Conservation (phyloP, 176 grass and related monocot genomes). For the Raddia guianensis region DNA sequence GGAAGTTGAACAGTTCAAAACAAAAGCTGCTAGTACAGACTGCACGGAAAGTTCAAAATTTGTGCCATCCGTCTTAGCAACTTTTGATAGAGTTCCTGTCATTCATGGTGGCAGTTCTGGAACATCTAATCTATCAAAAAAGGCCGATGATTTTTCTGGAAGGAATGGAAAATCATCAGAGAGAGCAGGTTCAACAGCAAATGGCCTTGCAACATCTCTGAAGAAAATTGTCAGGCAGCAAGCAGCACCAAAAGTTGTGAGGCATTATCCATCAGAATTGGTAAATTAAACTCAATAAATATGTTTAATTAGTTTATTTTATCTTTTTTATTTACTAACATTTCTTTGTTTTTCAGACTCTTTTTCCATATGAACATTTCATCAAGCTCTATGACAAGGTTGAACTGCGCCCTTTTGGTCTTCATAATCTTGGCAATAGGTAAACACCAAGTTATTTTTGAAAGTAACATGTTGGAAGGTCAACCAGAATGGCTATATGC, state of each 20-base stretch:
- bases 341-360: slow-evolving; percentile 53
- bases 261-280: slow-evolving; percentile 86
- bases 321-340: slow-evolving; percentile 30
- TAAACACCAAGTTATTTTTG: slow-evolving; percentile 42
- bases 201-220: slow-evolving; percentile 55
- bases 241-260: slow-evolving; percentile 61
- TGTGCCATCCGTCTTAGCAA: slow-evolving; percentile 36
- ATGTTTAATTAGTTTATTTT: slow-evolving; percentile 33
- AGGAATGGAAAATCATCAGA: slow-evolving; percentile 40
- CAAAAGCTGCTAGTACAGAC: slow-evolving; percentile 16
- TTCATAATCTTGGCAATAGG: slow-evolving; percentile 95
- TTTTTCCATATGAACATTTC: slow-evolving; percentile 87
- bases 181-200: slow-evolving; percentile 45
- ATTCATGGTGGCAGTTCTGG: slow-evolving; percentile 32
- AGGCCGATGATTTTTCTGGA: slow-evolving; percentile 41
- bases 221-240: slow-evolving; percentile 75
- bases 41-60: slow-evolving; percentile 39
- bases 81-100: slow-evolving; percentile 44
- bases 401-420: slow-evolving; percentile 81
- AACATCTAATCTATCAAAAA: slow-evolving; percentile 43
- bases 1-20: slow-evolving; percentile 47
- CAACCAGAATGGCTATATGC: slow-evolving; percentile 20
- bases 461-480: slow-evolving; percentile 22
- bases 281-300: slow-evolving; percentile 52
- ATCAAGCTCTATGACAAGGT: slow-evolving; percentile 81